Evolutionary conservation across 1,284 basidiomycete species (phyloP), one percentile per base, ranked within the genome.

Genomic region (Malassezia brasiliensis): DNA sequence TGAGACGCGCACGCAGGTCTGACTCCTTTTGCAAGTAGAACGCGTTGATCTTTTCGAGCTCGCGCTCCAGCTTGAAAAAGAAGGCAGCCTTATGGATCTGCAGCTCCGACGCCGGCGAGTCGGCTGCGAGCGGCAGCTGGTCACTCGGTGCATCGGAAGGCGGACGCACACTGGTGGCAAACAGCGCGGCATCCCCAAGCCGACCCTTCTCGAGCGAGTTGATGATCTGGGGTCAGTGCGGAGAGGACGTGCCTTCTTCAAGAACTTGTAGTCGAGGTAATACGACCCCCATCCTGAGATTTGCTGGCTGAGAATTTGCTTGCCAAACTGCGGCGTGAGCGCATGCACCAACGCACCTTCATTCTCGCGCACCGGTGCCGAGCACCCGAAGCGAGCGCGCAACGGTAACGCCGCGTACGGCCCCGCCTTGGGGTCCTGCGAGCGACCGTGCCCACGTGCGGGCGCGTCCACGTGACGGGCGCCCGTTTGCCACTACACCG

Each of bases 41-140:
- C n/a, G 85, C 83, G 77, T 99, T 98, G 79, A 99, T 96, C 91
- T 98, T 99, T 78, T 98, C 94, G 19, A 98, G 79, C 76, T 99
- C 94, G 32, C 94, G 82, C 76, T 96, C 93, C 1, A 99, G 82
- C 73, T 93, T 96, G 82, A 96, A 98, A 80, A 99, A 98, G 81
- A 96, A 99, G 1, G 90, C 89, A 19, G 93, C 88, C 71, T 93
- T 90, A 79, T 96, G 90, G 15, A 90, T 88, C 49, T 68, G 67
- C 11, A 74, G 65, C 53, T 74, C 72, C 31, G 69, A 69, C 8
- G 64, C 62, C 35, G 62, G 66, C 37, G 67, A 61, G 39, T 62
- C 56, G 20, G 57, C 50, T 8, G 63, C 58, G 32, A 72, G 62
- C 5, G 53, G 48, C 28, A 61, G 56, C 34, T 52, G 45, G 11